Conservation (phyloP, 352 stramenopile genomes). For the Phytopythium litorale region DNA sequence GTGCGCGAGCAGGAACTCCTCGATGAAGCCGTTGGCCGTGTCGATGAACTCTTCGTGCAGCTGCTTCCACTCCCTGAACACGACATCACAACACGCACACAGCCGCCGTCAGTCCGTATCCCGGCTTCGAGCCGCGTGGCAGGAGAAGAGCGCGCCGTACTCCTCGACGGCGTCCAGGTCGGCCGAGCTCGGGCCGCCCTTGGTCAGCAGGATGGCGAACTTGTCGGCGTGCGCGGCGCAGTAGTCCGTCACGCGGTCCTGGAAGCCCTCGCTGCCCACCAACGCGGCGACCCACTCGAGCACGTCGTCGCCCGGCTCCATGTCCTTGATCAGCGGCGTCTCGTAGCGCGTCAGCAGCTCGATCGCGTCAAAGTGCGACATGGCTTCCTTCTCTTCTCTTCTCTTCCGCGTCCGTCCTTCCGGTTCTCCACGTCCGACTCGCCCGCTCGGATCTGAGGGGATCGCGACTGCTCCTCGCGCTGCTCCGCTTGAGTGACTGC, state of each 20-base stretch:
- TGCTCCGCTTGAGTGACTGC: background rate
- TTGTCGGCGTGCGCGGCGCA: conserved; percentile 53
- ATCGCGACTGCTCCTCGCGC: background rate
- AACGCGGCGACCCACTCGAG: conserved; percentile 78
- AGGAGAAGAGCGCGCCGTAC: background rate
- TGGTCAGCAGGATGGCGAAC: conserved; percentile 63
- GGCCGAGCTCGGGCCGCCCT: conserved; percentile 48
- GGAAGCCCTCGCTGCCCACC: conserved; percentile 69
- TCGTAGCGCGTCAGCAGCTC: conserved; percentile 76
- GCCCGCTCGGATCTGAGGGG: too few species aligned
- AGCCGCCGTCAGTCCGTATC: background rate
- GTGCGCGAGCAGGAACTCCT: conserved; percentile 49
- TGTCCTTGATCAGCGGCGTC: conserved; percentile 78
- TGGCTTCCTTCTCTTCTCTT: conserved; percentile 4
- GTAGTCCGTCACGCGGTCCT: conserved; percentile 56
- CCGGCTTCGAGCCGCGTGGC: too few species aligned
- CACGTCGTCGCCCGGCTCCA: conserved; percentile 74
- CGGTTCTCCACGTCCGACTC: background rate
- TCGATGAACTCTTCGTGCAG: conserved; percentile 70
- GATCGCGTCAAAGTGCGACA: conserved; percentile 73
- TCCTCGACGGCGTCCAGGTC: conserved; percentile 60
- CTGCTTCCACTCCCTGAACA: conserved; percentile 53
- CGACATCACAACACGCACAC: background rate
- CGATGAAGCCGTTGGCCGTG: conserved; percentile 60
- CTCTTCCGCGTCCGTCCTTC: background rate